Conservation (phyloP, 2,329 filamentous ascomycete species). For the Penicillium janthinellum region DNA sequence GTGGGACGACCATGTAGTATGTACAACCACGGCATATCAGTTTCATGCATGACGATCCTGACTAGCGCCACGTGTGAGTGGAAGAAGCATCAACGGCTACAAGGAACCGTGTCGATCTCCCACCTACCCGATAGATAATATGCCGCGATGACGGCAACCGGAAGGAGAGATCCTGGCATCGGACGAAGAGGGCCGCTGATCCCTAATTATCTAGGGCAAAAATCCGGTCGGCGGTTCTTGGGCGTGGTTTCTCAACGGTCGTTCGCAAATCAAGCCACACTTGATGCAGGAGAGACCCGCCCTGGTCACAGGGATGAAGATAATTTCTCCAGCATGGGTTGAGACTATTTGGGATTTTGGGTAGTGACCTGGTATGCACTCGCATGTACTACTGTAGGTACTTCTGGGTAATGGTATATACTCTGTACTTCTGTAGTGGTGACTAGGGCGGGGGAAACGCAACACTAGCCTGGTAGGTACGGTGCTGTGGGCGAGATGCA, state of each 20-base stretch:
- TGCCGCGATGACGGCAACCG: slow-evolving; percentile 18
- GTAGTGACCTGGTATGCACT: no score
- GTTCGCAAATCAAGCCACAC: slow-evolving; percentile 13
- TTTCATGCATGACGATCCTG: slow-evolving; percentile 40
- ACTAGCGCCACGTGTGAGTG: slow-evolving; percentile 42
- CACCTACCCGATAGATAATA: slow-evolving; percentile 33
- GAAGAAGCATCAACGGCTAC: slow-evolving; percentile 41
- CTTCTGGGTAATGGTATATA: neutral
- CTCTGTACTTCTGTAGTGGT: neutral
- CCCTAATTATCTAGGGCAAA: slow-evolving; percentile 24
- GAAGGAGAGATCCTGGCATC: slow-evolving; percentile 14
- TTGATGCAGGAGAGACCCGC: slow-evolving; percentile 22
- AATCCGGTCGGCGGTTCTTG: slow-evolving; percentile 17
- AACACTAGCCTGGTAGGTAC: neutral
- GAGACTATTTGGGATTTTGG: no score
- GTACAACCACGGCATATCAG: slow-evolving; percentile 11
- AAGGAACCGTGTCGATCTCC: slow-evolving; percentile 43
- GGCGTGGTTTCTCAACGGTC: slow-evolving; percentile 14
- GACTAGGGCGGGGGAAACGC: slow-evolving; percentile 5
- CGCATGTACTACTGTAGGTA: no score
- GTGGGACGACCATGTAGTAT: neutral
- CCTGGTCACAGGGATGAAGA: slow-evolving; percentile 11
- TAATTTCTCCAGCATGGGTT: neutral
- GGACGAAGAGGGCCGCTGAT: slow-evolving; percentile 21
- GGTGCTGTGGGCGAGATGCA: neutral